A percentile compares a stretch with the other conserved stretches of the same genome.
These are phyloP conservation scores for Aspergillus sp. DNA, from an alignment of 2,329 filamentous ascomycete species.

Conservation along the genomic window DNA sequence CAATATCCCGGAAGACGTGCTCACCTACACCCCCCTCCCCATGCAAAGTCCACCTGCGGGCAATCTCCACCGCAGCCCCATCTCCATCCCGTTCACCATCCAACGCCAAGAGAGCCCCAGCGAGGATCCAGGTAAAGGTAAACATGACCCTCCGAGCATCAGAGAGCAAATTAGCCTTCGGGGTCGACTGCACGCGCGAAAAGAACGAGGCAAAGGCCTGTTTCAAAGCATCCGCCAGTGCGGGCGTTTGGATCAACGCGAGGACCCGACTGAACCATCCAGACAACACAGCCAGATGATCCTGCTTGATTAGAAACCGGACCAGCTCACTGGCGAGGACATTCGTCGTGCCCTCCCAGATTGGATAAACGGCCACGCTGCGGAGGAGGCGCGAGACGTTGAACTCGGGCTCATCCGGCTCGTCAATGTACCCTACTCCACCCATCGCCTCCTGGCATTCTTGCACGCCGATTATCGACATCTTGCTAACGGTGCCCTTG, in stretches of 20 bases:
- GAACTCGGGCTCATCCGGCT: constrained; percentile 55
- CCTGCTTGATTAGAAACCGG: not conserved
- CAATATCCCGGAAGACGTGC: constrained; percentile 22
- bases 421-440: constrained; percentile 42
- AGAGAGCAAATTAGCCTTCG: constrained; percentile 17
- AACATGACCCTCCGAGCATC: constrained; percentile 33
- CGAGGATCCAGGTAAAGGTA: constrained; percentile 37
- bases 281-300: not conserved
- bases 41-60: constrained; percentile 36
- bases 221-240: not conserved
- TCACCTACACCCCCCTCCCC: constrained; percentile 22
- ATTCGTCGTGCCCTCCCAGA: constrained; percentile 74
- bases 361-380: constrained; percentile 56
- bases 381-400: constrained; percentile 68
- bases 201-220: not conserved
- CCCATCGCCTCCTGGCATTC: constrained; percentile 41
- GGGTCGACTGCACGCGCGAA: not conserved
- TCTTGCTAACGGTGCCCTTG: constrained; percentile 38
- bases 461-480: constrained; percentile 29
- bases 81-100: constrained; percentile 38
- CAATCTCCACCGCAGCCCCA: constrained; percentile 33
- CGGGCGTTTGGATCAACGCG: not conserved
- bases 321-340: constrained; percentile 53
- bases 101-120: constrained; percentile 33
- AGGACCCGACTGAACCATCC: constrained; percentile 1